These are phyloP conservation scores for Talaromyces sp. DNA, from an alignment of 2,329 filamentous ascomycete genomes.

Conservation along the genomic window DNA sequence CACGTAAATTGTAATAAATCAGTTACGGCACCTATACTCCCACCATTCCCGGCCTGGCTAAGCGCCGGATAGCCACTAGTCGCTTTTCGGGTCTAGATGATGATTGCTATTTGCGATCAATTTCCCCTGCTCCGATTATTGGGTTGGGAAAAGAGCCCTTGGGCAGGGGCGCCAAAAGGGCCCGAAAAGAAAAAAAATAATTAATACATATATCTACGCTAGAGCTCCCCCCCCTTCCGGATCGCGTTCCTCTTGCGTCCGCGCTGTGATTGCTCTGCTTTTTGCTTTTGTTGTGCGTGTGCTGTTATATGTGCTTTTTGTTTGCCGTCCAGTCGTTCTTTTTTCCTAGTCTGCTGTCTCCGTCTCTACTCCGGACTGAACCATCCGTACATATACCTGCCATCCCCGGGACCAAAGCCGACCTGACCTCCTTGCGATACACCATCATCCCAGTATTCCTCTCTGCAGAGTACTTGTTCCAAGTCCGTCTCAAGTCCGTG, in stretches of 20 bases:
- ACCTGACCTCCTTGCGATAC: slow-evolving; percentile 7
- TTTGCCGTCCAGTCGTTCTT: background rate
- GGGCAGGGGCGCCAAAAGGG: background rate
- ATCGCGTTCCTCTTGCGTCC: background rate
- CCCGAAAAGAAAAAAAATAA: background rate
- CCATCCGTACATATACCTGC: background rate
- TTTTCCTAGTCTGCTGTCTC: background rate
- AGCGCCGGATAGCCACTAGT: background rate
- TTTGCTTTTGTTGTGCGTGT: background rate
- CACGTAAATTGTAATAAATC: background rate
- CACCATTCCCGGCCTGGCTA: background rate
- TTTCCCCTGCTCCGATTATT: background rate
- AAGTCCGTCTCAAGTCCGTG: background rate
- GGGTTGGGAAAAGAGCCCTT: background rate
- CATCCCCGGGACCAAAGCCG: slow-evolving; percentile 5
- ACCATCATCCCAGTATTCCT: background rate
- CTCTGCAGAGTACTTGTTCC: background rate
- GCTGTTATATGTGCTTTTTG: background rate
- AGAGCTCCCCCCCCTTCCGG: background rate
- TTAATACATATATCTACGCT: background rate
- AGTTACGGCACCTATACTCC: background rate
- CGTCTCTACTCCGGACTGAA: background rate
- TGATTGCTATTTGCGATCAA: background rate
- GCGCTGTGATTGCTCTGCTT: background rate
- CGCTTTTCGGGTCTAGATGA: background rate